Base-by-base conservation (phyloP, 176 grass and related monocot genomes). In the Ensete ventricosum region DNA sequence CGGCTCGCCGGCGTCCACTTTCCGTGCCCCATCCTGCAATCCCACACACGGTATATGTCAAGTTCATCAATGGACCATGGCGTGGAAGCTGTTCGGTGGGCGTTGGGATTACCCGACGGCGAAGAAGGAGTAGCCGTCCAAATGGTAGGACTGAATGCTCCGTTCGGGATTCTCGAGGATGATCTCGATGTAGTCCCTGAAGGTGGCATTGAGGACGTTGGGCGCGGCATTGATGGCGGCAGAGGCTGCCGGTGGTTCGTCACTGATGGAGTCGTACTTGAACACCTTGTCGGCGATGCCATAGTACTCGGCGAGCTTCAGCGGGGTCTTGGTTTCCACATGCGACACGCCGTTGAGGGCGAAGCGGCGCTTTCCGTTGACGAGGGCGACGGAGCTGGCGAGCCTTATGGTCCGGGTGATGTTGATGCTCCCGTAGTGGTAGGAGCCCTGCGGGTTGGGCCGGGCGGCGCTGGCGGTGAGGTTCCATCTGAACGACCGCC, bases 291-390 rank as follows among this genome's bases (percentile, higher is more conserved):
- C 69, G 68, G 80, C 55, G 71, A 78, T 76, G 84, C 82, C 85
- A 84, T 87, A 98, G 90, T 98, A 98, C 82, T 98, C 88, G 43
- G 88, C 88, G 68, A 98, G 95, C 90, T 98, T 98, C 29, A 93
- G 50, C 22, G 95, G 95, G 1, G 95, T 93, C 9, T 79, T 58
- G 24, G 90, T 0, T 60, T 91, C 73, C 27, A 80, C 62, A 82
- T 98, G 88, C 3, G 95, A 98, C 9, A 98, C 86, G 83, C 95
- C 95, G 76, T 98, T 98, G 77, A 98, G 24, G 1, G 73, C 85
- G 76, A 73, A 98, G 19, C 84, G 78, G 68, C 71, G 80, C 85
- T 93, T 98, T 55, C 94, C 86, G 54, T 82, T 75, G 16, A 89
- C 82, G 75, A 78, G 79, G 23, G 29, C 80, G 25, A 60, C 80